Percentiles rank a stretch among this genome's conserved stretches.
phyloP scores from a whole-genome alignment of 768 basidiomycete species.

The Psilocybe tampanensis region DNA sequence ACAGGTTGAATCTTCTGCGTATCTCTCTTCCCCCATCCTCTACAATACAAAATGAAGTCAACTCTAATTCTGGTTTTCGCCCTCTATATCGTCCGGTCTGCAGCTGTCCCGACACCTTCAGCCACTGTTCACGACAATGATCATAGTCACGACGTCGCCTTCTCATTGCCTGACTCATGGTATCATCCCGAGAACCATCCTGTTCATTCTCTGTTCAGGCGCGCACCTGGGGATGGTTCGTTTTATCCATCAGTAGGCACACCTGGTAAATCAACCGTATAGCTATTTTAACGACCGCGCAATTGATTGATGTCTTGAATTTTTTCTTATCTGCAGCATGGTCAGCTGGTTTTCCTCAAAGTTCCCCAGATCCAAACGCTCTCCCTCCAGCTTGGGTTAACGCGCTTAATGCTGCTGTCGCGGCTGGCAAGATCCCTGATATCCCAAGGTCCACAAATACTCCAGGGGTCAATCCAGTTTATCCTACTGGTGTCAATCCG shows the following conservation, averaged over 20 bases:
- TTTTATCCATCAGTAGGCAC: conserved; percentile 61
- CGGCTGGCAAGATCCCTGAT: conserved; percentile 73
- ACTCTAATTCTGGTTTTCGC: conserved; percentile 22
- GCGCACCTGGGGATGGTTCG: conserved; percentile 49
- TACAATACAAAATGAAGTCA: conserved; percentile 24
- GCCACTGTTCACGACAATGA: conserved; percentile 27
- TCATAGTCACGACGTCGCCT: conserved; percentile 28
- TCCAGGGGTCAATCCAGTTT: conserved; percentile 41
- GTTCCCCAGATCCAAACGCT: conserved; percentile 43
- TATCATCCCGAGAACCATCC: conserved; percentile 64
- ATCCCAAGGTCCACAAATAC: conserved; percentile 51
- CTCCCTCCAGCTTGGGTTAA: conserved; percentile 74
- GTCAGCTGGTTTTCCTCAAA: conserved; percentile 59
- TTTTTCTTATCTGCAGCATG: conserved; percentile 45
- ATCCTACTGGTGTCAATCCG: conserved; percentile 47
- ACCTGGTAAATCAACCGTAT: conserved; percentile 41
- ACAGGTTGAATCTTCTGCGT: not conserved
- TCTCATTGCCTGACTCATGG: conserved; percentile 50
- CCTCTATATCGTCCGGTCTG: conserved; percentile 27
- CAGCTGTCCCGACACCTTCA: conserved; percentile 20
- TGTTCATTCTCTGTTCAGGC: conserved; percentile 63
- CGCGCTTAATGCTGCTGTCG: conserved; percentile 67
- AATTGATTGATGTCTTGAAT: too few relatives aligned
- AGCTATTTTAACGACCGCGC: not conserved
- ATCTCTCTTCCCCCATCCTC: not conserved